These are phyloP conservation scores for Begonia fuchsioides DNA, from an alignment of 306 rosid genomes.

Conservation along the genomic window DNA sequence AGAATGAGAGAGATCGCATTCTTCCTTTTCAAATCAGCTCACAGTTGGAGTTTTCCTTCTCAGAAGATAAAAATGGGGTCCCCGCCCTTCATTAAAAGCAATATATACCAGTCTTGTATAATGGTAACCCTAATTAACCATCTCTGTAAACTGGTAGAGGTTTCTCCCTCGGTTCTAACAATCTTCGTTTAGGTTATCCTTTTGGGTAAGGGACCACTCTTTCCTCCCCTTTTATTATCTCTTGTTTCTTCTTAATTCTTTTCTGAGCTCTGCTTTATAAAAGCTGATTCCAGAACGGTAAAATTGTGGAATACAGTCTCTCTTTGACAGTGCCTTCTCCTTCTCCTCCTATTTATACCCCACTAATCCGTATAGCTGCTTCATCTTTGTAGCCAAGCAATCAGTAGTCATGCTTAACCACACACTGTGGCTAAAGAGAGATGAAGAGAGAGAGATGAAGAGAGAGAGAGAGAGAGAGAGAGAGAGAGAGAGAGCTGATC, in stretches of 20 bases:
- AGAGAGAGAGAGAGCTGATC: constrained; percentile 5
- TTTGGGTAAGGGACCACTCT: constrained; percentile 60
- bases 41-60: too few species aligned
- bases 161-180: constrained; percentile 61
- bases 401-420: too few species aligned
- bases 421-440: too few species aligned
- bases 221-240: constrained; percentile 18
- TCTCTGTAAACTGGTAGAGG: constrained; percentile 71
- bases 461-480: too few species aligned
- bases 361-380: constrained; percentile 16
- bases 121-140: constrained; percentile 31
- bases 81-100: constrained; percentile 30
- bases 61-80: constrained; percentile 16
- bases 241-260: constrained; percentile 14
- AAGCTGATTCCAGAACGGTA: too few species aligned
- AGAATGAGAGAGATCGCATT: too few species aligned
- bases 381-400: constrained; percentile 46
- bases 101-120: constrained; percentile 32
- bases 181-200: constrained; percentile 51
- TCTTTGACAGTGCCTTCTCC: too few species aligned
- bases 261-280: too few species aligned
- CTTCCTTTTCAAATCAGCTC: not conserved
- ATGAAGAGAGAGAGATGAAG: too few species aligned
- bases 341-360: constrained; percentile 32
- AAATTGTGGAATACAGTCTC: too few species aligned